Conservation (phyloP, 768 basidiomycete species). For the Lenzites betulinus region DNA sequence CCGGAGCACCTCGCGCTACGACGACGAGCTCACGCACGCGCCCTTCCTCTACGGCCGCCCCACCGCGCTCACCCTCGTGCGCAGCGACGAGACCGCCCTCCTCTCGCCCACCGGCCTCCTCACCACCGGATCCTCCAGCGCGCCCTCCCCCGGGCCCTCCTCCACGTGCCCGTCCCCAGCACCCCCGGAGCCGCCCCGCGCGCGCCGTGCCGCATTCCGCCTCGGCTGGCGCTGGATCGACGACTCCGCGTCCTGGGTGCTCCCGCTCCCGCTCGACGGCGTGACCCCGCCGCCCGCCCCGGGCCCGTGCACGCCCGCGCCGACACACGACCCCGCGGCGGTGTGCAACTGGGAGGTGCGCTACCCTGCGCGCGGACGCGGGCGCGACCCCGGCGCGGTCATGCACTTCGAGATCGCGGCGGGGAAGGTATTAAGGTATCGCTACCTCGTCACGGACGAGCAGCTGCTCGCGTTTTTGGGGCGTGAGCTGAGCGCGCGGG, state of each 20-base stretch:
- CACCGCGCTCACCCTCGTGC: not conserved
- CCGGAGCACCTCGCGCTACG: not conserved
- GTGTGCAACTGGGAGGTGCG: constrained; percentile 19
- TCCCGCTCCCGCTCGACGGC: constrained; percentile 15
- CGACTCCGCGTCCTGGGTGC: constrained; percentile 16
- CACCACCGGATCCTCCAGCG: not conserved
- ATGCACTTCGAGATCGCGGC: constrained; percentile 16
- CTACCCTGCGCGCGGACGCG: not conserved
- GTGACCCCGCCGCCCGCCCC: constrained; percentile 6
- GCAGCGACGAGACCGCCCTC: not conserved
- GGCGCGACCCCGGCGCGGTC: not conserved
- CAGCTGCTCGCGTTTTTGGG: not conserved
- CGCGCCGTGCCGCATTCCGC: constrained; percentile 10
- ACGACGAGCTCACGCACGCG: not conserved
- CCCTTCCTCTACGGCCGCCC: not conserved
- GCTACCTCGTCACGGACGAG: constrained; percentile 15
- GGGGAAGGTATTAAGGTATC: constrained; percentile 9
- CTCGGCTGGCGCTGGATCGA: constrained; percentile 19
- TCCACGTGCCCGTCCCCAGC: not conserved
- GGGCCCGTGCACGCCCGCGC: constrained; percentile 6
- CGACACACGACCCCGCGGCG: constrained; percentile 16
- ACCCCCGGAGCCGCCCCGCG: not conserved
- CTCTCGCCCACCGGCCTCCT: not conserved
- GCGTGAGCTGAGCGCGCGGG: constrained; percentile 2
- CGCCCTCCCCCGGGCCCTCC: not conserved